Conservation (phyloP, 306 rosid genomes). For the Corylus americana region DNA sequence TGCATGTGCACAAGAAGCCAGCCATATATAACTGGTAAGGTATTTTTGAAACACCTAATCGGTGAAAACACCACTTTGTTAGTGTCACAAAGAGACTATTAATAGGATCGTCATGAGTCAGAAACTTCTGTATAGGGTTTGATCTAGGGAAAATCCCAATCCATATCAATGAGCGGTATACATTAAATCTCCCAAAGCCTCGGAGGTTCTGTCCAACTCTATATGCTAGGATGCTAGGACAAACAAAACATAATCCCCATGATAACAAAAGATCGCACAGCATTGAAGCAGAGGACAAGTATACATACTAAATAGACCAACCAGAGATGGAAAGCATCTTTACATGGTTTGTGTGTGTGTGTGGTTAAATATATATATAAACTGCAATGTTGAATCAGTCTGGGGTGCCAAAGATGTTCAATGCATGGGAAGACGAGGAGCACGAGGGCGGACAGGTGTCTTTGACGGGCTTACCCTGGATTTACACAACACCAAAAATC, state of each 20-base stretch:
- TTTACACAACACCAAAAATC: conserved; percentile 14
- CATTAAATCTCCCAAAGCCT: conserved; percentile 33
- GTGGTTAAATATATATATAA: conserved; percentile 56
- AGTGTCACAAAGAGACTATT: not conserved
- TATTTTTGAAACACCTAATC: not conserved
- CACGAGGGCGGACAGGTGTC: conserved; percentile 83
- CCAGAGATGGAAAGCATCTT: conserved; percentile 41
- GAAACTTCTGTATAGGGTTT: conserved; percentile 7
- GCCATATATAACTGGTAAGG: not conserved
- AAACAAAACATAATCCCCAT: conserved; percentile 22
- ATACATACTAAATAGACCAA: conserved; percentile 23
- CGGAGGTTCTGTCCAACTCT: conserved; percentile 37
- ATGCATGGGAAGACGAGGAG: conserved; percentile 53
- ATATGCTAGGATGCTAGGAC: conserved; percentile 21
- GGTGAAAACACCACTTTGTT: not conserved
- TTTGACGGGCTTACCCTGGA: conserved; percentile 92
- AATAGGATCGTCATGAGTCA: conserved; percentile 1
- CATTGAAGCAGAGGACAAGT: conserved; percentile 28
- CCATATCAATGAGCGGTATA: not conserved
- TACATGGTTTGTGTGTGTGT: conserved; percentile 30
- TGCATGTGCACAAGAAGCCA: not conserved
- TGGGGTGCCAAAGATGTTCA: conserved; percentile 43
- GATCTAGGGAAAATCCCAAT: conserved; percentile 15
- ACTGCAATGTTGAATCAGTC: conserved; percentile 44
- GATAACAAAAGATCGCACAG: conserved; percentile 28